Base-by-base conservation (phyloP, 441 rosid species). In the Arabidopsis hybrid region DNA sequence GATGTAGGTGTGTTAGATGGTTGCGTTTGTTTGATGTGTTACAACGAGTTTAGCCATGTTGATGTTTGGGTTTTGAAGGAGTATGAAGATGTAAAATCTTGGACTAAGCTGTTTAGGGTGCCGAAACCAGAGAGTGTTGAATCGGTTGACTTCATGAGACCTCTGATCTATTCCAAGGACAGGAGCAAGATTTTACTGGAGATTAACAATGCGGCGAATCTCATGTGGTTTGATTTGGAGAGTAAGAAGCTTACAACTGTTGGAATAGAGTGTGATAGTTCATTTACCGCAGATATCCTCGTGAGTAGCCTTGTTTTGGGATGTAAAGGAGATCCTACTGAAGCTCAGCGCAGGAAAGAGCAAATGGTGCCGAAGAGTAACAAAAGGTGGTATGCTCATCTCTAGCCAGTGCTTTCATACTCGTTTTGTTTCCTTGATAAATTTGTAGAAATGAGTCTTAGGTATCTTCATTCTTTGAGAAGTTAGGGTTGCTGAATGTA, bases 61-160 rank as follows among this genome's bases (percentile, higher is more conserved):
- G 89, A 85, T 65, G 73, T 91, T 51, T 88, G 93, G 93, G 36
- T 86, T 34, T 79, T 83, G 97, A 80, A 52, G 67, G 88, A 86
- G 21, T 86, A 86, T 42, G 81, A 86, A 1, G 74, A 72, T 11
- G 77, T 49, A 63, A 81, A 49, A 1, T 83, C 96, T 40, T 91
- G 96, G 96, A 45, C 7, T 63, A 85, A 72, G 81, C 5, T 88
- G 75, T 82, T 84, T 51, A 79, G 78, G 0, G 73, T 87, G 60
- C 52, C 64, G 0, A 62, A 50, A 21, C 39, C 84, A 2, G 80
- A 74, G 71, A 53, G 59, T 8, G 61, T 78, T 0, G 67, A 68
- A 17, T 36, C 73, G 10, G 49, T 78, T 32, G 65, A 70, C 16
- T 85, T 82, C 67, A 26, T 86, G 70, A 81, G 84, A 71, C 93